These are phyloP conservation scores for Abrus pulchellus DNA, from an alignment of 306 rosid genomes.

Conservation along the genomic window DNA sequence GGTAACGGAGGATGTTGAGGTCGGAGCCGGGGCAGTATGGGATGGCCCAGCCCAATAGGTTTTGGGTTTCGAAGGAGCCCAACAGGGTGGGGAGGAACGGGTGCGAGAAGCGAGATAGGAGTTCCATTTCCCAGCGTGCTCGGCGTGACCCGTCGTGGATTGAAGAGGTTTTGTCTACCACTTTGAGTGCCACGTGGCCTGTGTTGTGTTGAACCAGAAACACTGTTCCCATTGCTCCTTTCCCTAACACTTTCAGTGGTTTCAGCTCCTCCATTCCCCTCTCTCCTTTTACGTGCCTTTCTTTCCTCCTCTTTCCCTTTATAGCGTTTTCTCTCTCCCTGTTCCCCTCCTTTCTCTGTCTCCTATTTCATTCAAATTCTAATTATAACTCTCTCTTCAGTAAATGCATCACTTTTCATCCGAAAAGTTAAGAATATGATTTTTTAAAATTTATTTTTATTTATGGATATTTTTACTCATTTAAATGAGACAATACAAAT, in stretches of 20 bases:
- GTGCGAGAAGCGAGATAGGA: constrained; percentile 67
- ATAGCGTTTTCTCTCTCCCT: not conserved
- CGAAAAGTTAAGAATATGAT: too few species aligned
- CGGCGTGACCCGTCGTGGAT: constrained; percentile 70
- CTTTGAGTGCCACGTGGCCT: constrained; percentile 71
- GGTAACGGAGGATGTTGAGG: constrained; percentile 86
- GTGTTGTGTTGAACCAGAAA: constrained; percentile 61
- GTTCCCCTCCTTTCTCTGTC: not conserved
- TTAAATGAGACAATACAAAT: too few species aligned
- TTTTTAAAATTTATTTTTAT: too few species aligned
- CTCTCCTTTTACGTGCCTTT: not conserved
- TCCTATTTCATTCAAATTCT: too few species aligned
- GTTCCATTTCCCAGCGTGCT: constrained; percentile 84
- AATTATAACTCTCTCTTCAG: too few species aligned
- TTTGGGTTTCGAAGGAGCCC: constrained; percentile 63
- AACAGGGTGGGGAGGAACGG: constrained; percentile 77
- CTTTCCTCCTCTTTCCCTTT: not conserved
- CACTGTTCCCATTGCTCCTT: constrained; percentile 92
- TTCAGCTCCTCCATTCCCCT: not conserved
- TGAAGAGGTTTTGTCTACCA: constrained; percentile 66
- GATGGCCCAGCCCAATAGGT: constrained; percentile 77
- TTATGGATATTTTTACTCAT: too few species aligned
- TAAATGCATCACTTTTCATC: too few species aligned
- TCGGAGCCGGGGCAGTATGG: constrained; percentile 97
- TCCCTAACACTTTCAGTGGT: constrained; percentile 61